phyloP scores from a whole-genome alignment of 2,329 filamentous ascomycete species.

The Gyromitra esculenta region DNA sequence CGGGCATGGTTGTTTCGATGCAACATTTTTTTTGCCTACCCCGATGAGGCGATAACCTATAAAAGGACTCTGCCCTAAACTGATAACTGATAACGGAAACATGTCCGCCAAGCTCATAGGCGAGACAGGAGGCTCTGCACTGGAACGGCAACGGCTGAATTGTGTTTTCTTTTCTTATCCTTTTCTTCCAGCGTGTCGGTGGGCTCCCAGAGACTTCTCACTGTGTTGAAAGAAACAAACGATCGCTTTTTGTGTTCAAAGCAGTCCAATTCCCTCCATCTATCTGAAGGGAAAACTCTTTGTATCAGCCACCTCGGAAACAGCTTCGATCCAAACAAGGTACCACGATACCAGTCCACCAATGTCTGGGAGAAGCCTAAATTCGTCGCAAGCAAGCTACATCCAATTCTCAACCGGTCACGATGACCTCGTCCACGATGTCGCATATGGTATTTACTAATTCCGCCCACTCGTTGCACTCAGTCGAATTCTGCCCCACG shows the following conservation, averaged over 20 bases:
- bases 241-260: slow-evolving; percentile 16
- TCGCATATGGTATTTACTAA: slow-evolving; percentile 57
- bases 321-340: slow-evolving; percentile 5
- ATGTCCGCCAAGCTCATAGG: slow-evolving; percentile 24
- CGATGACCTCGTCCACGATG: slow-evolving; percentile 58
- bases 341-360: slow-evolving; percentile 11
- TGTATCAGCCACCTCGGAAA: slow-evolving; percentile 3
- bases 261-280: slow-evolving; percentile 16
- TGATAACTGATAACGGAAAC: slow-evolving; percentile 33
- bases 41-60: neutral
- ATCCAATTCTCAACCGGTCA: slow-evolving; percentile 57
- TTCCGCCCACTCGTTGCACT: slow-evolving; percentile 14
- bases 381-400: slow-evolving; percentile 34
- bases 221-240: slow-evolving; percentile 12
- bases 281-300: neutral
- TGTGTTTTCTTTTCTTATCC: slow-evolving; percentile 15
- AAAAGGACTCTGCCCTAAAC: neutral
- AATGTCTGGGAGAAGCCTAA: slow-evolving; percentile 44
- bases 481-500: slow-evolving; percentile 8
- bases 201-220: slow-evolving; percentile 25
- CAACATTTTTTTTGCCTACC: neutral
- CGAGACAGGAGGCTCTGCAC: slow-evolving; percentile 35
- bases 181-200: neutral
- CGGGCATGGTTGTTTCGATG: slow-evolving; percentile 1
- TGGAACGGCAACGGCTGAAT: neutral